Base-by-base conservation (phyloP, 1,284 basidiomycete species). In the Trametes polyzona region DNA sequence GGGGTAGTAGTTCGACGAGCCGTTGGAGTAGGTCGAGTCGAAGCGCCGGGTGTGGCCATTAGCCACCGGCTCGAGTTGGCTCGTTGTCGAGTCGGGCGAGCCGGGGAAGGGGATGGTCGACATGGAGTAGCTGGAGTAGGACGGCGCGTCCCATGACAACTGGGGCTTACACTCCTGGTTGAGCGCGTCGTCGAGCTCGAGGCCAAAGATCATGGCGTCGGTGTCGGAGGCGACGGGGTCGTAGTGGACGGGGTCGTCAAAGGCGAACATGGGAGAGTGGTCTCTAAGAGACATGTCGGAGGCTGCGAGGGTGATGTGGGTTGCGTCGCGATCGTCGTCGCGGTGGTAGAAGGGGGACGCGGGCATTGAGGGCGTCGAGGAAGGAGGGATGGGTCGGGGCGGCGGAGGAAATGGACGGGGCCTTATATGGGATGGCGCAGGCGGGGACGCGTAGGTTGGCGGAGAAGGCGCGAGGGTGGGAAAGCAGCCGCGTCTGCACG, bases 161-260 rank as follows among this genome's bases (percentile, higher is more conserved):
- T 71, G 59, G 19, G 66, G 59, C 62, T 70, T 70, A 48, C 71
- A 42, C 42, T 74, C 67, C 23, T 73, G 70, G 50, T 70, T 69
- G 61, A 73, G 69, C 52, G 72, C 65, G 58, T 85, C 83, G 67
- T 90, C 87, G 69, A 89, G 76, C 63, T 89, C 86, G 72, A 87
- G 74, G 55, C 76, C 75, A 40, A 87, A 86, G 71, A 89, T 80
- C 76, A 88, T 78, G 62, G 82, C 80, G 71, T 85, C 74, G 17
- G 68, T 59, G 60, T 74, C 71, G 6, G 62, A 61, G 51, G 62
- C 37, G 32, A 65, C 56, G 52, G 64, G 52, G 35, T 70, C 61
- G 60, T 72, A 83, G 36, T 73, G 69, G 60, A 82, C 75, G 41
- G 74, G 62, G 62, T 77, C 78, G 67, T 82, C 75, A 64, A 80